phyloP scores from a whole-genome alignment of 306 rosid genomes.

The Canavalia gladiata region DNA sequence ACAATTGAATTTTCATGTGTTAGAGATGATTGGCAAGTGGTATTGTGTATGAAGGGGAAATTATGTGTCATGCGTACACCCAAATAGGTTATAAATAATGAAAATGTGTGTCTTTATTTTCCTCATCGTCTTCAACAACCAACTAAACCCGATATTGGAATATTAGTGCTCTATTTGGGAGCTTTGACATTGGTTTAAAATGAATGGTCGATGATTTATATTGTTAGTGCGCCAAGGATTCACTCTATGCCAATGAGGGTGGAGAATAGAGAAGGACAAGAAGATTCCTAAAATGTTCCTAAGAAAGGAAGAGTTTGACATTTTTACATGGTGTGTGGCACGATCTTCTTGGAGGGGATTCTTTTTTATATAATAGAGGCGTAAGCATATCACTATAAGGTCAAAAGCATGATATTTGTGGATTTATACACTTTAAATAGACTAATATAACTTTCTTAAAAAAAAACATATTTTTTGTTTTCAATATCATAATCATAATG shows the following conservation, averaged over 20 bases:
- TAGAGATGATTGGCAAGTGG: background rate
- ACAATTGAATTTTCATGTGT: background rate
- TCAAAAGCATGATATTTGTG: background rate
- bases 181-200: conserved; percentile 28
- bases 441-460: background rate
- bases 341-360: background rate
- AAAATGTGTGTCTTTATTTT: background rate
- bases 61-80: background rate
- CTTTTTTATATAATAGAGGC: background rate
- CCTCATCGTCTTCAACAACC: conserved; percentile 19
- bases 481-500: background rate
- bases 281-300: background rate
- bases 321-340: background rate
- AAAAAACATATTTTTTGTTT: no score
- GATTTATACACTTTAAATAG: background rate
- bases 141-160: conserved; percentile 32
- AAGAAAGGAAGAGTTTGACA: conserved; percentile 16
- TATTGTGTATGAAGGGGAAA: background rate
- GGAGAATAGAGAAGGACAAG: conserved; percentile 1
- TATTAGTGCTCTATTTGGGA: conserved; percentile 22
- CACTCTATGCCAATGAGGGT: conserved; percentile 33
- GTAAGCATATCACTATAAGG: conserved; percentile 9
- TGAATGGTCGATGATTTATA: conserved; percentile 24
- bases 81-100: background rate
- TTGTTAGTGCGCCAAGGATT: conserved; percentile 20